phyloP scores from a whole-genome alignment of 2,329 filamentous ascomycete species.

The Colletotrichum sublineola region DNA sequence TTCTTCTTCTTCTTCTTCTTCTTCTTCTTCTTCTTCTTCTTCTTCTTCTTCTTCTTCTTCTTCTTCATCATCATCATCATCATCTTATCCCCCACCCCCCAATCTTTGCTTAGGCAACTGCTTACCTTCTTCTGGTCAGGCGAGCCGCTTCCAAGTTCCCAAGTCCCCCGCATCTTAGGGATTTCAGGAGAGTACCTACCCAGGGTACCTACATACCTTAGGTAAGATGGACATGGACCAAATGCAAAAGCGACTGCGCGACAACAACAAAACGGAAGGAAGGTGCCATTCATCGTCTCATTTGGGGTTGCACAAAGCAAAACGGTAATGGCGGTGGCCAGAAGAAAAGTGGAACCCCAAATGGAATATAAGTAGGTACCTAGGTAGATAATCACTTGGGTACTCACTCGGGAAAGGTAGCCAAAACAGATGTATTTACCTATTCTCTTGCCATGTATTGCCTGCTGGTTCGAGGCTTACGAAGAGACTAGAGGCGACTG shows the following conservation, averaged over 20 bases:
- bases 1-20: neutral
- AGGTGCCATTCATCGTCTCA: constrained; percentile 17
- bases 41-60: neutral
- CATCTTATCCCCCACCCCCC: too few species aligned
- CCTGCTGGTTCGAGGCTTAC: neutral
- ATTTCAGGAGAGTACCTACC: neutral
- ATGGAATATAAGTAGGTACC: neutral
- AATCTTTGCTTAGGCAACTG: neutral
- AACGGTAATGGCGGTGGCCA: neutral
- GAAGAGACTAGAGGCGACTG: neutral
- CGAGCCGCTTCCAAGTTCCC: too few species aligned
- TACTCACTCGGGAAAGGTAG: neutral
- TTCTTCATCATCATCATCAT: too few species aligned
- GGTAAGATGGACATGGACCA: neutral
- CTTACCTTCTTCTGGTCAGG: neutral
- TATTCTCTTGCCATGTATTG: neutral
- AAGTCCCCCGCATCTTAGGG: neutral
- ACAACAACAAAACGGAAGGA: constrained; percentile 5
- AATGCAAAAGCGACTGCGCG: constrained; percentile 1
- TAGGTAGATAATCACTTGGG: neutral
- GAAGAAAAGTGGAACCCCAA: neutral
- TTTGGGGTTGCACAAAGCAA: constrained; percentile 24
- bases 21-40: neutral
- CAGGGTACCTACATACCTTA: too few species aligned
- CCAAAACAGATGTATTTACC: neutral